A percentile compares a stretch with the other conserved stretches of the same genome.
Conservation (phyloP, 1,284 basidiomycete species). For the Somion occarium region DNA sequence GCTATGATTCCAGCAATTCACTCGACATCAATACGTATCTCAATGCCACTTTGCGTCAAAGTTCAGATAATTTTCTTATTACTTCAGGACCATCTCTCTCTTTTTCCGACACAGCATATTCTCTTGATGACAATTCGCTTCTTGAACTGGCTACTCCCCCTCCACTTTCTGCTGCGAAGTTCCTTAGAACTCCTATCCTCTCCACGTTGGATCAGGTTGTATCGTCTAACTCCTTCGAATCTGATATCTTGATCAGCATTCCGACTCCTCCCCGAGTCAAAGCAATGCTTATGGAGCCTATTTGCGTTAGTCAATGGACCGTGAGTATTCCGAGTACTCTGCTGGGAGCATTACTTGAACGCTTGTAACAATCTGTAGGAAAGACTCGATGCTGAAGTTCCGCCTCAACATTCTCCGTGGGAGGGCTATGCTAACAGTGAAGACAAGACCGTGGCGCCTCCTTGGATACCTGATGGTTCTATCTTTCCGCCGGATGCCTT, state of each 20-base stretch:
- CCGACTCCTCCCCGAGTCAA: conserved; percentile 51
- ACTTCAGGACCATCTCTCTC: neutral
- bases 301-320: conserved; percentile 47
- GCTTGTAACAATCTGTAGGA: conserved; percentile 20
- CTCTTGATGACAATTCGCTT: neutral
- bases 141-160: neutral
- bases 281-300: conserved; percentile 43
- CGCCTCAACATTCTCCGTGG: conserved; percentile 46
- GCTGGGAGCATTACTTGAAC: conserved; percentile 7
- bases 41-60: neutral
- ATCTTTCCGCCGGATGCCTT: conserved; percentile 39
- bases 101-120: neutral
- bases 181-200: neutral
- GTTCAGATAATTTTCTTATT: neutral
- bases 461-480: conserved; percentile 52
- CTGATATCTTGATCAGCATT: conserved; percentile 7
- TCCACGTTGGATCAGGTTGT: neutral
- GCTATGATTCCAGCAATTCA: neutral
- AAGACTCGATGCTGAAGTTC: conserved; percentile 25
- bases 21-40: neutral
- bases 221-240: neutral
- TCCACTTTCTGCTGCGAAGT: neutral
- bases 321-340: conserved; percentile 31
- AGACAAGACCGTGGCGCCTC: conserved; percentile 11
- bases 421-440: conserved; percentile 27